phyloP scores from a whole-genome alignment of 140 eudicot genomes.

The Ambrosia hybrid region DNA sequence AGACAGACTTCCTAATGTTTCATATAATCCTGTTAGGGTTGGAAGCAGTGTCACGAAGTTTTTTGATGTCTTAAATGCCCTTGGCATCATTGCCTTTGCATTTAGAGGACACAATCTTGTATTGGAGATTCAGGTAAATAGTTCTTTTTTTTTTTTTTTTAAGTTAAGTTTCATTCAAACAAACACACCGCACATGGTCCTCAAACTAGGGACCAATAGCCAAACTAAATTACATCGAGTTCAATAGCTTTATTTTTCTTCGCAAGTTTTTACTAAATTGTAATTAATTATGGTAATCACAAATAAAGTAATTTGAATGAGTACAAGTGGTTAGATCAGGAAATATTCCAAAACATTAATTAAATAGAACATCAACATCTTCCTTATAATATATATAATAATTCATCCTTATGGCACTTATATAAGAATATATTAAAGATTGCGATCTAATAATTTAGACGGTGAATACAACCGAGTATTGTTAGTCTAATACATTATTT shows the following conservation, averaged over 20 bases:
- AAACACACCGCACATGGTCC: too few species aligned
- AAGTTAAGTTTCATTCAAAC: too few species aligned
- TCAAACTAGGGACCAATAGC: too few species aligned
- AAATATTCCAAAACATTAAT: neutral
- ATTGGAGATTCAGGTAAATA: slow-evolving; percentile 49
- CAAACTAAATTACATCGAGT: too few species aligned
- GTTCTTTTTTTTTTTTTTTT: too few species aligned
- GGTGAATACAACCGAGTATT: too few species aligned
- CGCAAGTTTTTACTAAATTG: neutral
- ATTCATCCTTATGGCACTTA: neutral
- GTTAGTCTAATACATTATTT: too few species aligned
- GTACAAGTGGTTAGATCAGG: neutral
- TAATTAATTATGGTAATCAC: neutral
- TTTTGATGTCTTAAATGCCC: slow-evolving; percentile 38
- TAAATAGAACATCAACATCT: neutral
- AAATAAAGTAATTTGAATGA: neutral
- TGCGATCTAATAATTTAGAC: neutral
- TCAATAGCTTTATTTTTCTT: neutral
- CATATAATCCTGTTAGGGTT: slow-evolving; percentile 14
- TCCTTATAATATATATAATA: neutral
- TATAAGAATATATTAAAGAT: neutral
- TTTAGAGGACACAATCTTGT: slow-evolving; percentile 49
- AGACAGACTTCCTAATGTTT: slow-evolving; percentile 26
- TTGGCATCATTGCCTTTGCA: slow-evolving; percentile 24
- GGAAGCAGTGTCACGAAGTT: neutral